Evolutionary conservation across 2,329 filamentous ascomycete species (phyloP).

Genomic region (Colletotrichum sp.): DNA sequence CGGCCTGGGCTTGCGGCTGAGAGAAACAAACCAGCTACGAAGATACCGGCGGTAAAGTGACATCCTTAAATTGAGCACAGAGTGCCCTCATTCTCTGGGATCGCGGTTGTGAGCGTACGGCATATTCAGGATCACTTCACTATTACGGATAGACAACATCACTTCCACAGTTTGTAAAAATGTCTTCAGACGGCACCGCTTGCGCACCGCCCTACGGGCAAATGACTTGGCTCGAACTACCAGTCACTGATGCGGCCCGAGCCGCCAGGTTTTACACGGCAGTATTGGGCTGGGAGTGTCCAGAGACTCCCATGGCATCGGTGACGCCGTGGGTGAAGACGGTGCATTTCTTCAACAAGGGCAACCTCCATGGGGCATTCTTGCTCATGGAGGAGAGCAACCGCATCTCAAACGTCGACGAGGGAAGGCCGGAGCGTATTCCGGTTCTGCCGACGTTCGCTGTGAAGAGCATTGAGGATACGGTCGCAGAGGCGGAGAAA

Average conservation of each 20-base stretch:
- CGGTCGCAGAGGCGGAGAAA: slow-evolving; percentile 30
- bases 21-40: not conserved
- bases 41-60: too few relatives aligned
- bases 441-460: slow-evolving; percentile 37
- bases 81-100: not conserved
- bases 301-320: slow-evolving; percentile 23
- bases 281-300: slow-evolving; percentile 38
- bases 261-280: slow-evolving; percentile 41
- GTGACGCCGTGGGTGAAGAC: slow-evolving; percentile 28
- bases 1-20: not conserved
- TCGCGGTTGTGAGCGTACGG: not conserved
- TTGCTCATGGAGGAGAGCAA: slow-evolving; percentile 33
- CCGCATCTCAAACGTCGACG: slow-evolving; percentile 30
- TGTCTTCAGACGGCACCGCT: not conserved
- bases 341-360: slow-evolving; percentile 39
- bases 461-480: slow-evolving; percentile 36
- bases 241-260: slow-evolving; percentile 36
- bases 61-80: not conserved
- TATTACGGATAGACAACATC: not conserved
- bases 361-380: slow-evolving; percentile 39
- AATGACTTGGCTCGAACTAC: slow-evolving; percentile 44
- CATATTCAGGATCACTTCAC: not conserved
- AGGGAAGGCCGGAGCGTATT: slow-evolving; percentile 26
- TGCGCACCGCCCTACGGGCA: slow-evolving; percentile 27
- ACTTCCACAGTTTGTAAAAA: not conserved